Conservation (phyloP, 2,329 filamentous ascomycete genomes). For the Aspergillus versicolor region DNA sequence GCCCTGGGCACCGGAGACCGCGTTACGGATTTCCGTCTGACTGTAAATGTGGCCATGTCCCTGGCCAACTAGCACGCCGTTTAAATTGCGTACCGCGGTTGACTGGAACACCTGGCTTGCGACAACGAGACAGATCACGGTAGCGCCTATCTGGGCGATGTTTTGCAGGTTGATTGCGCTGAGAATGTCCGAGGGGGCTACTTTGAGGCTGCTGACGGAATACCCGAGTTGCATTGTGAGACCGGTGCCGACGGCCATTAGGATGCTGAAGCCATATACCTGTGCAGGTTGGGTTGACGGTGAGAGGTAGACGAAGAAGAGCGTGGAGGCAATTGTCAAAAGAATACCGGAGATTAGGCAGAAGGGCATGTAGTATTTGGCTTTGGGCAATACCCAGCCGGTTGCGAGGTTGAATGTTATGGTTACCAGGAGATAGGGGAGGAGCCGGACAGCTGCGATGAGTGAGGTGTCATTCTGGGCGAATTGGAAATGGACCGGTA, state of each 20-base stretch:
- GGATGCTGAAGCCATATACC: slow-evolving; percentile 18
- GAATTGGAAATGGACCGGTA: neutral
- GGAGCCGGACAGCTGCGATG: neutral
- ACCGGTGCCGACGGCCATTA: slow-evolving; percentile 21
- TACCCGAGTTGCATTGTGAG: slow-evolving; percentile 20
- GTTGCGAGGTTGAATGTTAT: neutral
- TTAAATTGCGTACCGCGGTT: slow-evolving; percentile 25
- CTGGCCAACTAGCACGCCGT: slow-evolving; percentile 18
- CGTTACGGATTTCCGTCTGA: slow-evolving; percentile 28
- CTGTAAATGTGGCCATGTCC: slow-evolving; percentile 26
- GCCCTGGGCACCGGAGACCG: slow-evolving; percentile 35
- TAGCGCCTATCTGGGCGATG: slow-evolving; percentile 19
- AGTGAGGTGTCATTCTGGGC: neutral
- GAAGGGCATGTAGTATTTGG: neutral
- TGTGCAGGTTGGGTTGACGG: neutral
- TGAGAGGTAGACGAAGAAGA: slow-evolving; percentile 11
- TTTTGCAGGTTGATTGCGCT: slow-evolving; percentile 17
- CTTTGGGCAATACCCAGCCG: neutral
- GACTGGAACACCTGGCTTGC: slow-evolving; percentile 18
- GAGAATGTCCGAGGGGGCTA: slow-evolving; percentile 1
- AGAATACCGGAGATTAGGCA: neutral
- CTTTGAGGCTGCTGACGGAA: slow-evolving; percentile 21
- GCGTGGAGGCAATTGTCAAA: neutral
- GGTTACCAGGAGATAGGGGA: neutral
- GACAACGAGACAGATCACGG: slow-evolving; percentile 19